A percentile compares a stretch with the other conserved stretches of the same genome.
These are phyloP conservation scores for Mortierella sp. DNA, from an alignment of 371 early-diverging fungal genomes.

Conservation along the genomic window DNA sequence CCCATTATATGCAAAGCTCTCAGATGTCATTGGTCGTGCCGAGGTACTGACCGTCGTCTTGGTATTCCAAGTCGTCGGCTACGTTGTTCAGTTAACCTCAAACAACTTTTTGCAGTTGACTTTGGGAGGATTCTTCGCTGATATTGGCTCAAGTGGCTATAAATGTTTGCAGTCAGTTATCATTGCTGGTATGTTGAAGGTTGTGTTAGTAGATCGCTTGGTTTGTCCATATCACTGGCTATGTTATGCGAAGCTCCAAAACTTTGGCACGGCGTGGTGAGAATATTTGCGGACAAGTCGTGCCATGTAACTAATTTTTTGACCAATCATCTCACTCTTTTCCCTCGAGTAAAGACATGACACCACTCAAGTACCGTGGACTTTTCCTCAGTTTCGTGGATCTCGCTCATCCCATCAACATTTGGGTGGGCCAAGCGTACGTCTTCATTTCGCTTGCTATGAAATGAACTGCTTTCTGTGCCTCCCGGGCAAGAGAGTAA, in stretches of 20 bases:
- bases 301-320: too few species aligned
- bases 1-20: constrained; percentile 16
- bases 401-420: constrained; percentile 5
- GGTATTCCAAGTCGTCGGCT: constrained; percentile 10
- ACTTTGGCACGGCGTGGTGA: too few species aligned
- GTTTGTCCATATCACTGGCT: neutral
- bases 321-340: too few species aligned
- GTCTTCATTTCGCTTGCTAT: neutral
- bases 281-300: too few species aligned
- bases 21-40: constrained; percentile 24
- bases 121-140: neutral
- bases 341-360: neutral
- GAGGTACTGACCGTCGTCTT: constrained; percentile 10
- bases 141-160: constrained; percentile 8
- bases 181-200: constrained; percentile 16
- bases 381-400: constrained; percentile 8
- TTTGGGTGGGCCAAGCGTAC: constrained; percentile 14
- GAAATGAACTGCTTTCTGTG: neutral
- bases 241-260: too few species aligned
- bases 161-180: constrained; percentile 5
- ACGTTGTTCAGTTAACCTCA: constrained; percentile 2
- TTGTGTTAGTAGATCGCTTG: neutral
- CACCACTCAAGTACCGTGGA: constrained; percentile 15
- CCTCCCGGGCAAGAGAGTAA: neutral
- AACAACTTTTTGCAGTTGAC: constrained; percentile 4